Evolutionary conservation across 306 rosid genomes (phyloP), one percentile per base, ranked within the genome.

Genomic region (Cicer cuneatum): DNA sequence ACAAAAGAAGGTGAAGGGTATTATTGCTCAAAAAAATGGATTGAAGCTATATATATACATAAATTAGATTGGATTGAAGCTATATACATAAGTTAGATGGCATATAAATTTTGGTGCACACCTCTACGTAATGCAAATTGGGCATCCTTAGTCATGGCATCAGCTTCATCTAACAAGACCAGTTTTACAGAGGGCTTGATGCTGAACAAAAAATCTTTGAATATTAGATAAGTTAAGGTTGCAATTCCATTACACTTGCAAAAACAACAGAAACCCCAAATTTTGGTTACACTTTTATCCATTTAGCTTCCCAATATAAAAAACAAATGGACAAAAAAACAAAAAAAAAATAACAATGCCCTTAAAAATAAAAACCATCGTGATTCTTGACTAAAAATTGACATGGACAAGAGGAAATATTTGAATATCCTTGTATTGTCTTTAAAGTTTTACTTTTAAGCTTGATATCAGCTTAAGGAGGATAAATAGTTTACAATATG

Each of bases 141-240:
- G 63, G 98, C 99, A 77, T 95, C 98, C 86, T 90, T 95, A 52
- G 98, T 95, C 98, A 95, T 95, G 45, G 99, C 99, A 83, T 95
- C 99, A 0, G 99, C 99, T 85, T 92, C 96, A 78, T 90, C 99
- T 74, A 95, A 80, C 73, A 95, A 81, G 40, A 95, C 82, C 91
- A 95, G 77, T 82, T 95, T 95, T 35, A 95, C 96, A 61, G 90
- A 80, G 16, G 89, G 19, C 87, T 92, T 95, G 42, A 85, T 86
- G 57, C 90, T 92, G 85, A 82, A 87, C 72, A 69, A 51, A 60
- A 65, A 71, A 10, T 24, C 6, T 2, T 10, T 54, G 33, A 37
- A 71, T 12, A 35, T 82, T 38, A 71, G 85, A 42, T 12, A 39
- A 16, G 16, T 48, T 8, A 79, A 59, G 65, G 24, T 37, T 33